Evolutionary conservation across 176 grass and related monocot species (phyloP).

Genomic region (Zea luxurians): DNA sequence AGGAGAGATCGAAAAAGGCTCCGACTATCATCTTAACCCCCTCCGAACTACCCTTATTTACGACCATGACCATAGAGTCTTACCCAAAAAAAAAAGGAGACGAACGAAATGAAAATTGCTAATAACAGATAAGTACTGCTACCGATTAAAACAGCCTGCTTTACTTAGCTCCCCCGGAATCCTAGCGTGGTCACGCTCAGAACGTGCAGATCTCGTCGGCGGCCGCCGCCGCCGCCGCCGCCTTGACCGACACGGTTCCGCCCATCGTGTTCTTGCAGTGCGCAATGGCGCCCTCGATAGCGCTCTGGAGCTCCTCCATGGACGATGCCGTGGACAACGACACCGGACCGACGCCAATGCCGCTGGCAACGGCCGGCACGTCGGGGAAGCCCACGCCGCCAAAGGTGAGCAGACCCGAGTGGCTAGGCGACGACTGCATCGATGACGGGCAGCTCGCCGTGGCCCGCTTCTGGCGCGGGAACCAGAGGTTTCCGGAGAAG

Average conservation of each 20-base stretch:
- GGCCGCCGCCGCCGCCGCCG: neutral
- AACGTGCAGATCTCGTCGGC: slow-evolving; percentile 46
- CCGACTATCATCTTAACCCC: slow-evolving; percentile 38
- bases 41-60: slow-evolving; percentile 61
- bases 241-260: slow-evolving; percentile 16
- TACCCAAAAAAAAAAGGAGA: slow-evolving; percentile 32
- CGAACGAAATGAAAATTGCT: slow-evolving; percentile 30
- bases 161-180: slow-evolving; percentile 46
- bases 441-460: slow-evolving; percentile 95
- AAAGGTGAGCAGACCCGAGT: slow-evolving; percentile 76
- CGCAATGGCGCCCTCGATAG: slow-evolving; percentile 92
- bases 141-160: slow-evolving; percentile 37
- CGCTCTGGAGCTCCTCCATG: slow-evolving; percentile 95
- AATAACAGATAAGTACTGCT: slow-evolving; percentile 40
- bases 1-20: slow-evolving; percentile 21
- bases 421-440: slow-evolving; percentile 90
- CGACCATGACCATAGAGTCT: slow-evolving; percentile 39
- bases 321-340: slow-evolving; percentile 67
- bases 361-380: slow-evolving; percentile 25
- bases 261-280: slow-evolving; percentile 95
- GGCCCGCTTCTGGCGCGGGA: slow-evolving; percentile 68
- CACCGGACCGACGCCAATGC: slow-evolving; percentile 40
- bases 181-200: slow-evolving; percentile 46
- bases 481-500: slow-evolving; percentile 91
- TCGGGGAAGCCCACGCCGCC: slow-evolving; percentile 64